Conservation (phyloP, 306 rosid species). For the Cotoneaster glaucophyllus region DNA sequence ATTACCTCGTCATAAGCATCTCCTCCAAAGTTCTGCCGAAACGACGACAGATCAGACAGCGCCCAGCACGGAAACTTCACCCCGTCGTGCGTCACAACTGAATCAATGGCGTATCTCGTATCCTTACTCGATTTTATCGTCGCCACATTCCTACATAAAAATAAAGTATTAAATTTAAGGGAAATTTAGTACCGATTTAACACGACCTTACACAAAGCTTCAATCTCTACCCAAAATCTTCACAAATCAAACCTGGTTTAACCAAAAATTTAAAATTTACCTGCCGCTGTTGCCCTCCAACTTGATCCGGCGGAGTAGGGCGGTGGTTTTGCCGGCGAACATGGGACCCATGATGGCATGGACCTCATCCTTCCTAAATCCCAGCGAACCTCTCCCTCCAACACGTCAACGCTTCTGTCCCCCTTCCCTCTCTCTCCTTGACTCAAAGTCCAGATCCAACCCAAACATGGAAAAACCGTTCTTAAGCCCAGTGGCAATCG, state of each 20-base stretch:
- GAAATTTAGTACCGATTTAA: background rate
- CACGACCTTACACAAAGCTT: background rate
- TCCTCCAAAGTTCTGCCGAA: constrained; percentile 47
- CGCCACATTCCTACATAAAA: constrained; percentile 51
- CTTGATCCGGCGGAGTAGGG: constrained; percentile 82
- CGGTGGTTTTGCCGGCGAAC: constrained; percentile 93
- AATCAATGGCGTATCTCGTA: constrained; percentile 61
- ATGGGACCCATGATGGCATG: constrained; percentile 88
- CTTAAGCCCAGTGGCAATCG: too few relatives aligned
- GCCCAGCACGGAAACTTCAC: constrained; percentile 77
- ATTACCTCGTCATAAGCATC: constrained; percentile 64
- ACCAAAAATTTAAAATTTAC: constrained; percentile 14
- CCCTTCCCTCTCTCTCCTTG: too few relatives aligned
- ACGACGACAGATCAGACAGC: constrained; percentile 54
- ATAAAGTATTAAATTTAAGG: too few relatives aligned
- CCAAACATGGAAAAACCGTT: too few relatives aligned
- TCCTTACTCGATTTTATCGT: constrained; percentile 85
- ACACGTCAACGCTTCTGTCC: too few relatives aligned
- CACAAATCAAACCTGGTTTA: background rate
- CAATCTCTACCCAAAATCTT: background rate
- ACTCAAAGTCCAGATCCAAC: too few relatives aligned
- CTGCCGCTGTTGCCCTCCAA: constrained; percentile 56
- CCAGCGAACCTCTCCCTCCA: too few relatives aligned
- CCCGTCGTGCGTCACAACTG: constrained; percentile 79
- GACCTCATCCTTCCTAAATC: constrained; percentile 38